Base-by-base conservation (phyloP, 2,329 filamentous ascomycete genomes). In the Pyrenophora seminiperda region DNA sequence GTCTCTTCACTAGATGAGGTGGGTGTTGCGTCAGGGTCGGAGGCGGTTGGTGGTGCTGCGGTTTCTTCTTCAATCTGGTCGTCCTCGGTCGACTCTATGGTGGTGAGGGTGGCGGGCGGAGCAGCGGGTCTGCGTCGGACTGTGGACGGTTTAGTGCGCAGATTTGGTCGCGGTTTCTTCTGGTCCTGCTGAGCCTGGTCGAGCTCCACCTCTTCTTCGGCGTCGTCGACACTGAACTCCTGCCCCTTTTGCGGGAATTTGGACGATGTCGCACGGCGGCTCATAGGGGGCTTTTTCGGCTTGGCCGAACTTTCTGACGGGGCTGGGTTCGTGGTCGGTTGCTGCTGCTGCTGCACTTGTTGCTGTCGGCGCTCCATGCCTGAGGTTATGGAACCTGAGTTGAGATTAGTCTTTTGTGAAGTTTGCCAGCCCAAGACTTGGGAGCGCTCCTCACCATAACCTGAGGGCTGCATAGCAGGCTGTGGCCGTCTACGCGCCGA, bases 211-310 rank as follows among this genome's bases (percentile, higher is more conserved):
- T 97, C 93, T 58, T 85, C 81, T 18, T 86, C 79, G 66, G 91
- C 91, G 71, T 97, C 93, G 68, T 97, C 92, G 39, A 90, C 90
- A 0, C 92, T 97, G 75, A 96, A 97, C 53, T 93, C 81, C 55
- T 89, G 89, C 22, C 92, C 90, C 45, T 90, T 87, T 68, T 93
- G 85, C 2, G 91, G 91, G 32, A 85, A 85, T 64, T 84, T 80
- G 42, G 77, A 89, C 18, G 90, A 91, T 1, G 90, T 93, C 50
- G 86, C 80, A 54, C 91, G 86, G 61, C 90, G 87, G 50, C 83
- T 73, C 73, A 93, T 83, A 9, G 82, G 76, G 14, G 91, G 91
- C 71, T 93, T 95, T 70, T 84, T 86, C 11, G 85, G 79, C 49
- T 71, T 72, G 19, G 58, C 30, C 7, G 50, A 39, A 20, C 53